A percentile compares a stretch with the other conserved stretches of the same genome.
phyloP scores from a whole-genome alignment of 169 alveolate genomes.

The Theileria parva region DNA sequence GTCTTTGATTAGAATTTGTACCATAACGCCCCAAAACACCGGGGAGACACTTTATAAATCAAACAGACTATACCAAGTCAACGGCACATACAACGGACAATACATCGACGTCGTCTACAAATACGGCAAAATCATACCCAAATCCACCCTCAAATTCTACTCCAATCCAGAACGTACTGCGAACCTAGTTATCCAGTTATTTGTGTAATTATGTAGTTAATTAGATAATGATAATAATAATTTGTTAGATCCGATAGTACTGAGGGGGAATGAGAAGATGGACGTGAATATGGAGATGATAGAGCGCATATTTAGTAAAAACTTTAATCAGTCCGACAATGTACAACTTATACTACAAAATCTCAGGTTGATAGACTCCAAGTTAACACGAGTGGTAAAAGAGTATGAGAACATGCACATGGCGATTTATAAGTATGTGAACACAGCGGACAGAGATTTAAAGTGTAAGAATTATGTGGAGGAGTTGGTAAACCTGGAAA shows the following conservation, averaged over 20 bases:
- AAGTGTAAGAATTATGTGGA: conserved; percentile 45
- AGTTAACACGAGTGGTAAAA: conserved; percentile 17
- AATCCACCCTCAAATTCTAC: conserved; percentile 24
- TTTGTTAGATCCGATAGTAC: background rate
- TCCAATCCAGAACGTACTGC: background rate
- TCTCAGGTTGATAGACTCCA: conserved; percentile 24
- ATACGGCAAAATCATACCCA: conserved; percentile 24
- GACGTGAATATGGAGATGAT: conserved; percentile 39
- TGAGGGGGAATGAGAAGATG: conserved; percentile 26
- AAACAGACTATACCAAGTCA: background rate
- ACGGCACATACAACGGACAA: background rate
- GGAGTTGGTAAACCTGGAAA: conserved; percentile 59
- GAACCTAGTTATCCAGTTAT: background rate
- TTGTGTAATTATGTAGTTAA: background rate
- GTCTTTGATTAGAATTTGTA: conserved; percentile 6
- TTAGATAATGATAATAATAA: background rate
- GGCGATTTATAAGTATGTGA: conserved; percentile 36
- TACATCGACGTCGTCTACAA: conserved; percentile 2
- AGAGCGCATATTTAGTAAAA: conserved; percentile 15
- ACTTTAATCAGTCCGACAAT: conserved; percentile 31
- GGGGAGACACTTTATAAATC: background rate
- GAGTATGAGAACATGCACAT: conserved; percentile 57
- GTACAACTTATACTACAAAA: conserved; percentile 37
- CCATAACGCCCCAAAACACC: background rate
- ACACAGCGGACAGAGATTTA: conserved; percentile 15